phyloP scores from a whole-genome alignment of 2,329 filamentous ascomycete species.

The Zopfia rhizophila region DNA sequence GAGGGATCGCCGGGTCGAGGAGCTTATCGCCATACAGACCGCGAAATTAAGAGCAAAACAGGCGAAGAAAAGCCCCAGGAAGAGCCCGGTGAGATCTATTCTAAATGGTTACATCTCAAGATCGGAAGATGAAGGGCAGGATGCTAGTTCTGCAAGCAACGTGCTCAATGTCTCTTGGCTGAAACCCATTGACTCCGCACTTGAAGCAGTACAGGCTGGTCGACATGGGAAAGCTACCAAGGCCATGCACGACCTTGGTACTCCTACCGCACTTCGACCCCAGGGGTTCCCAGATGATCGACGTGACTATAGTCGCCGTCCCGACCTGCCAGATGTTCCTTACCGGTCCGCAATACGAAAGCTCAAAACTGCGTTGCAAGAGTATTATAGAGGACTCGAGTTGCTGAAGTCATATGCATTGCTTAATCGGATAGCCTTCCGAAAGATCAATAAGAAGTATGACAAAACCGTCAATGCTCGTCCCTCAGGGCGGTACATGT shows the following conservation, averaged over 20 bases:
- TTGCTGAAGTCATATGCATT: conserved; percentile 90
- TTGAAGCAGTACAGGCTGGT: conserved; percentile 52
- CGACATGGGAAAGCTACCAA: conserved; percentile 67
- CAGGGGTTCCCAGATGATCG: conserved; percentile 42
- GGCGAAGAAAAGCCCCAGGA: conserved; percentile 29
- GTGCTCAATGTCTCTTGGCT: conserved; percentile 33
- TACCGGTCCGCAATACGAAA: conserved; percentile 91
- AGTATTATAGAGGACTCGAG: conserved; percentile 92
- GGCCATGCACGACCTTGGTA: conserved; percentile 49
- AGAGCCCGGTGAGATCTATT: conserved; percentile 16
- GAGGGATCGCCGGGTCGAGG: conserved; percentile 82
- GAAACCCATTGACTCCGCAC: conserved; percentile 55
- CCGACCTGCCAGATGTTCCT: conserved; percentile 67
- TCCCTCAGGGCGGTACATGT: conserved; percentile 83
- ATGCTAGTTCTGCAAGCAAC: conserved; percentile 23
- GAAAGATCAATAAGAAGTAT: conserved; percentile 99
- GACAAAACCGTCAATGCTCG: conserved; percentile 88
- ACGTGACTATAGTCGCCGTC: conserved; percentile 56
- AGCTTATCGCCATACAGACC: conserved; percentile 66
- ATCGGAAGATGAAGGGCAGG: conserved; percentile 32
- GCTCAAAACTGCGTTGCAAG: conserved; percentile 88
- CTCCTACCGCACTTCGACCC: conserved; percentile 54
- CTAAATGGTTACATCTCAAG: conserved; percentile 30
- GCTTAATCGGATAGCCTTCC: conserved; percentile 90
- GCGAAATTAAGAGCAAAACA: conserved; percentile 45